Conservation (phyloP, 352 stramenopile species). For the Blastocystis sp. region DNA sequence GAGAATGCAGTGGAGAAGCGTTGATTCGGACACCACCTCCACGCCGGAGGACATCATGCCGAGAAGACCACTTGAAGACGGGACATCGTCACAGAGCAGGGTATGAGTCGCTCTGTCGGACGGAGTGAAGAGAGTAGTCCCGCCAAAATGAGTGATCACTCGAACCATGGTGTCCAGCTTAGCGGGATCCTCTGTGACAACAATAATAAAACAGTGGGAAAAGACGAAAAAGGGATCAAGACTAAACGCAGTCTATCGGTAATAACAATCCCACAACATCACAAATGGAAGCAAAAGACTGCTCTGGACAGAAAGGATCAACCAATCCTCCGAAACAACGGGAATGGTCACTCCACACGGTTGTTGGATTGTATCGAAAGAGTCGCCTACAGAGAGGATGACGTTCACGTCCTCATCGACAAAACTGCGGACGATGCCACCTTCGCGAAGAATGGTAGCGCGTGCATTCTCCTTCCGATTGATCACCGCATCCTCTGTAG, state of each 20-base stretch:
- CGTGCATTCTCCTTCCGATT: neutral
- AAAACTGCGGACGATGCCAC: constrained; percentile 1
- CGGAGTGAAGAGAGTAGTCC: neutral
- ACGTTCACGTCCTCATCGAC: neutral
- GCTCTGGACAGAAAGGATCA: neutral
- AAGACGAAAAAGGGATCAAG: constrained; percentile 34
- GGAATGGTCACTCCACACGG: neutral
- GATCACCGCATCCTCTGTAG: neutral
- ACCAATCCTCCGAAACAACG: constrained; percentile 16
- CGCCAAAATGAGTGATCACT: neutral
- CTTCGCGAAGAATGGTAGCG: neutral
- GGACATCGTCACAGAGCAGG: neutral
- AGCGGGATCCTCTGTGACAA: neutral
- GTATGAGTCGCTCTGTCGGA: neutral
- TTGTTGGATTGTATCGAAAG: neutral
- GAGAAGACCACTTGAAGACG: too few relatives aligned
- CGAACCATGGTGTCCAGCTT: neutral
- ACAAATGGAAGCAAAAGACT: neutral
- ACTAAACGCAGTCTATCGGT: neutral
- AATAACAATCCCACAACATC: neutral
- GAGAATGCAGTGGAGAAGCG: neutral
- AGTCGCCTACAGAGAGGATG: neutral
- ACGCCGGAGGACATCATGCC: neutral
- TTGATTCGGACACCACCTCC: neutral
- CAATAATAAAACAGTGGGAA: constrained; percentile 7